Evolutionary conservation across 768 basidiomycete genomes (phyloP).

Genomic region (Leccinum olivaceopallidum): DNA sequence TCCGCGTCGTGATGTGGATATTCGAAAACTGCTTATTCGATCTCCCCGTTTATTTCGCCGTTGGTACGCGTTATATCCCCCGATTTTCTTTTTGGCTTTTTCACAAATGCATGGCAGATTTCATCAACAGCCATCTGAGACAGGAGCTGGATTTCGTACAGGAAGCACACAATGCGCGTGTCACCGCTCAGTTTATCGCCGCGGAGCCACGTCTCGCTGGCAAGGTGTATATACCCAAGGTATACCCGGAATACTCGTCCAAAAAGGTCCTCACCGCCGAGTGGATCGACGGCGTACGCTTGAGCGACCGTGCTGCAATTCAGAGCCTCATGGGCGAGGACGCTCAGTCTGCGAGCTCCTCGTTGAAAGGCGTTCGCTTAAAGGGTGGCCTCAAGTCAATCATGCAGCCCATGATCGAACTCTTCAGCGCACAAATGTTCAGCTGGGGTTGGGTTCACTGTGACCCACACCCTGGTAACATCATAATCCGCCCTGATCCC

Average conservation of each 20-base stretch:
- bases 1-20: conserved; percentile 71
- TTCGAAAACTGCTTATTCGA: conserved; percentile 83
- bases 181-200: conserved; percentile 67
- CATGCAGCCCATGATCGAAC: conserved; percentile 86
- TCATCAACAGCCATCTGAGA: conserved; percentile 78
- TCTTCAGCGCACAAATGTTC: conserved; percentile 91
- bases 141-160: conserved; percentile 80
- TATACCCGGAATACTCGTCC: conserved; percentile 71
- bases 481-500: conserved; percentile 60
- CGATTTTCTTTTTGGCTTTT: background rate
- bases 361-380: conserved; percentile 25
- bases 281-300: conserved; percentile 78
- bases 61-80: conserved; percentile 46
- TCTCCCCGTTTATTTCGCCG: conserved; percentile 78
- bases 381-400: conserved; percentile 62
- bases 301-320: conserved; percentile 62
- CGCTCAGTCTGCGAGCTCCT: background rate
- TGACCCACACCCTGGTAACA: conserved; percentile 75
- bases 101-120: conserved; percentile 45
- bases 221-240: conserved; percentile 77
- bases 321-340: conserved; percentile 57
- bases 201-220: conserved; percentile 68
- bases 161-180: conserved; percentile 76
- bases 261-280: conserved; percentile 82
- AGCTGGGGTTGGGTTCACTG: conserved; percentile 91